Evolutionary conservation across 495 filamentous ascomycete genomes (phyloP).

Genomic region (Penicillium atrosanguineum): DNA sequence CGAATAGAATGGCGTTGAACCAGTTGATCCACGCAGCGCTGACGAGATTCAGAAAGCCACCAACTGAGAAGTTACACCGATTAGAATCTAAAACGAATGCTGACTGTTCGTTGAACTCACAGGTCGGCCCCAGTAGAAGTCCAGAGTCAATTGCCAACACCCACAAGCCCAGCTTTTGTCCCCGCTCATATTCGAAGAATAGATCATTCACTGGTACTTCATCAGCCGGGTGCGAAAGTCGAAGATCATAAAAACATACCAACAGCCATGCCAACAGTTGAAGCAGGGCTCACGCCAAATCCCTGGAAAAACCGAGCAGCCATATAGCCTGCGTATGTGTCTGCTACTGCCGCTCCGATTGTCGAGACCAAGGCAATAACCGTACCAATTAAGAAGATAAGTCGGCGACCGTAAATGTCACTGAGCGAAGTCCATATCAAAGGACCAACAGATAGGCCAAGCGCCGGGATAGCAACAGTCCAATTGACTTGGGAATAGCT

Average conservation of each 20-base stretch:
- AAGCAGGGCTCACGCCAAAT: constrained; percentile 56
- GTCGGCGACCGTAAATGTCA: constrained; percentile 57
- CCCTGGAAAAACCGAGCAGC: constrained; percentile 61
- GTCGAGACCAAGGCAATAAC: constrained; percentile 52
- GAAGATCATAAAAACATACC: constrained; percentile 25
- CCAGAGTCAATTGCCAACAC: constrained; percentile 58
- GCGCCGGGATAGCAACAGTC: constrained; percentile 61
- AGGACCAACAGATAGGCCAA: constrained; percentile 57
- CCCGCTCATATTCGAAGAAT: constrained; percentile 61
- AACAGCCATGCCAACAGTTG: constrained; percentile 60
- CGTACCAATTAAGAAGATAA: constrained; percentile 55
- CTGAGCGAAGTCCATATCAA: constrained; percentile 57
- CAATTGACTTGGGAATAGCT: constrained; percentile 56
- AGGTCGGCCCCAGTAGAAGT: constrained; percentile 52
- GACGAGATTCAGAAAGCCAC: constrained; percentile 54
- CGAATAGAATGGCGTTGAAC: constrained; percentile 59
- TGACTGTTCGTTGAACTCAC: constrained; percentile 7
- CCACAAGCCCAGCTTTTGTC: constrained; percentile 62
- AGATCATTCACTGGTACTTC: constrained; percentile 36
- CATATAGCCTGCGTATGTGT: constrained; percentile 53
- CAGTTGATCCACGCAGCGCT: constrained; percentile 56
- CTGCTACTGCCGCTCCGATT: constrained; percentile 48
- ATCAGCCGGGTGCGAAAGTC: not conserved
- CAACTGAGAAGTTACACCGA: constrained; percentile 31
- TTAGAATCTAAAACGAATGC: not conserved